phyloP scores from a whole-genome alignment of 2,329 filamentous ascomycete species.

The Colletotrichum scovillei region DNA sequence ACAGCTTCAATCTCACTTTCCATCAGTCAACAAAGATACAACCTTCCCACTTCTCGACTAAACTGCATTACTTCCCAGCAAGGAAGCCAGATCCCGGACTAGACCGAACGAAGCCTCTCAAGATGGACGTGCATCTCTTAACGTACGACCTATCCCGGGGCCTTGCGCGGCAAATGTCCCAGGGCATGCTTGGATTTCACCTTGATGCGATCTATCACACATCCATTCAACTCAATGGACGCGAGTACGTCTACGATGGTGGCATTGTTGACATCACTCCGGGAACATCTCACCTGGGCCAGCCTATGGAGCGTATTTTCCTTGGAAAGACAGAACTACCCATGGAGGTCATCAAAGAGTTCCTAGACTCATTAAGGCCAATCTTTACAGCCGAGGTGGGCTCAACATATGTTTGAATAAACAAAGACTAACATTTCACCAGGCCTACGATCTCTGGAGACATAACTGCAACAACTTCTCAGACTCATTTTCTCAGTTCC shows the following conservation, averaged over 20 bases:
- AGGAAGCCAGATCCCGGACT: neutral
- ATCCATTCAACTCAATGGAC: constrained; percentile 83
- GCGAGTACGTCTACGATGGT: constrained; percentile 91
- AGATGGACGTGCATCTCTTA: constrained; percentile 81
- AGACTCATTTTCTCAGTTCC: constrained; percentile 90
- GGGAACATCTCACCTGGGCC: constrained; percentile 87
- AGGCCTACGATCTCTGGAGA: constrained; percentile 88
- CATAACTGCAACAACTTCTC: constrained; percentile 99
- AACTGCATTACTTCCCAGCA: neutral
- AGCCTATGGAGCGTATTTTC: constrained; percentile 79
- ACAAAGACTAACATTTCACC: neutral
- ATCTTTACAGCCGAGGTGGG: constrained; percentile 84
- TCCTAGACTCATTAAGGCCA: constrained; percentile 83
- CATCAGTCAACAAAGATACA: neutral
- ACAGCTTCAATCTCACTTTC: neutral
- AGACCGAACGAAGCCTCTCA: constrained; percentile 9
- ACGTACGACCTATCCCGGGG: constrained; percentile 82
- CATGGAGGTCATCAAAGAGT: constrained; percentile 85
- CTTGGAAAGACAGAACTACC: constrained; percentile 84
- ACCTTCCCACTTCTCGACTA: neutral
- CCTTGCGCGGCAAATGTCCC: constrained; percentile 66
- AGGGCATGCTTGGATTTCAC: constrained; percentile 63
- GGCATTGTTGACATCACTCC: constrained; percentile 86
- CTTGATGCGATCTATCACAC: constrained; percentile 98
- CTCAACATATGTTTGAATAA: neutral